Evolutionary conservation across 768 basidiomycete species (phyloP).

Genomic region (Mycena amicta): DNA sequence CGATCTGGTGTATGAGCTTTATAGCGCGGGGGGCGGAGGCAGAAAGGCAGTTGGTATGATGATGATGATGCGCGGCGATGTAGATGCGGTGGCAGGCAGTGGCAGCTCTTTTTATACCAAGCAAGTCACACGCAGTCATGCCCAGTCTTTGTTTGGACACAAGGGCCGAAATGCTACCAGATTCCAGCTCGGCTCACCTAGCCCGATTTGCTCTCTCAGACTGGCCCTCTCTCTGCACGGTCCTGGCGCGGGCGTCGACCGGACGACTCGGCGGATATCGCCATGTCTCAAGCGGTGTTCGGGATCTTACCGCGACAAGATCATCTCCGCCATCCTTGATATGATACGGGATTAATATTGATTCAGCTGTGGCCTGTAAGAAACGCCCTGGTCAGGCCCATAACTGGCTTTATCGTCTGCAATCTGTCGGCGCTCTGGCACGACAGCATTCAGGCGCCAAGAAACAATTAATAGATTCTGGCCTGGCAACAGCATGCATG

Average conservation of each 20-base stretch:
- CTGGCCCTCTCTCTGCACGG: no score
- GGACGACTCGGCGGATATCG: no score
- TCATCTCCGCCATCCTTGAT: not conserved
- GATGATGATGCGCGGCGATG: constrained; percentile 5
- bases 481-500: not conserved
- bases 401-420: not conserved
- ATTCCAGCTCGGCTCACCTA: no score
- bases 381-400: not conserved
- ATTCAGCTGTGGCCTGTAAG: not conserved
- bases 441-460: not conserved
- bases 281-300: no score
- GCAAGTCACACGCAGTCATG: not conserved
- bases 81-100: not conserved
- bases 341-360: not conserved
- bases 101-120: not conserved
- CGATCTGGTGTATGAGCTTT: constrained; percentile 17
- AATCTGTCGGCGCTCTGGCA: not conserved
- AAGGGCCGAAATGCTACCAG: not conserved
- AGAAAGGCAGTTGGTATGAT: no score
- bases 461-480: not conserved
- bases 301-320: not conserved
- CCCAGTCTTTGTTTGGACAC: not conserved
- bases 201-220: no score
- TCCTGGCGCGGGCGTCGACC: no score
- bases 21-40: constrained; percentile 14